Evolutionary conservation across 2,329 filamentous ascomycete species (phyloP).

Genomic region (Tetracladium maxilliforme): DNA sequence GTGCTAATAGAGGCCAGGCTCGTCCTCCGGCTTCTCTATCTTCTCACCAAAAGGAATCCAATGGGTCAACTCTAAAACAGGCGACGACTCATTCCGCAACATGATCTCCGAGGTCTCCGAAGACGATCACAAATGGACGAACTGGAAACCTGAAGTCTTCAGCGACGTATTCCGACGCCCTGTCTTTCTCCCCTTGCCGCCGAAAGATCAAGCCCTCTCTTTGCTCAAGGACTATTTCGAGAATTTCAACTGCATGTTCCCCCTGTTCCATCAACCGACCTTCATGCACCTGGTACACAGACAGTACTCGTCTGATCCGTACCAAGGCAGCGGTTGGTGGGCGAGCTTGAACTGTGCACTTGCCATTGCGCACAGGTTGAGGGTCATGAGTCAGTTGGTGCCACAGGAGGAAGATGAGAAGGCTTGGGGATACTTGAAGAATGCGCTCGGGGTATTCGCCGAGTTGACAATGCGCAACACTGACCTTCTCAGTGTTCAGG

Average conservation of each 20-base stretch:
- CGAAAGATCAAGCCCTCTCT: constrained; percentile 76
- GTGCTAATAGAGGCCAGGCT: constrained; percentile 39
- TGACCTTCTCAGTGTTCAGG: constrained; percentile 88
- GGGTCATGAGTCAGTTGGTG: constrained; percentile 90
- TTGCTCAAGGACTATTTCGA: constrained; percentile 90
- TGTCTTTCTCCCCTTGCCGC: constrained; percentile 69
- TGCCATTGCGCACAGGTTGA: constrained; percentile 82
- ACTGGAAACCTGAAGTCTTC: constrained; percentile 98
- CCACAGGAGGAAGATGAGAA: constrained; percentile 85
- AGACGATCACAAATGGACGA: constrained; percentile 89
- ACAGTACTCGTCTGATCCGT: constrained; percentile 85
- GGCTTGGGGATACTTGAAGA: constrained; percentile 92
- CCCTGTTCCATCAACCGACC: constrained; percentile 90
- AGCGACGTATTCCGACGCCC: constrained; percentile 78
- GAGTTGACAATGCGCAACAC: constrained; percentile 94
- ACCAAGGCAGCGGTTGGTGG: constrained; percentile 96
- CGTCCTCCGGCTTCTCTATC: constrained; percentile 94
- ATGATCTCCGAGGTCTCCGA: constrained; percentile 90
- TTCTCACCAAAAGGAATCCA: constrained; percentile 97
- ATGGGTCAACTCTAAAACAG: constrained; percentile 96
- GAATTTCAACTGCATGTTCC: constrained; percentile 99
- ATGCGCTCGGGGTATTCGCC: constrained; percentile 83
- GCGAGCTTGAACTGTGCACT: constrained; percentile 87
- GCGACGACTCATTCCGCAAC: constrained; percentile 84
- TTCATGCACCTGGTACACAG: constrained; percentile 96